phyloP scores from a whole-genome alignment of 208 protist species.

The Crithidia expoeki region DNA sequence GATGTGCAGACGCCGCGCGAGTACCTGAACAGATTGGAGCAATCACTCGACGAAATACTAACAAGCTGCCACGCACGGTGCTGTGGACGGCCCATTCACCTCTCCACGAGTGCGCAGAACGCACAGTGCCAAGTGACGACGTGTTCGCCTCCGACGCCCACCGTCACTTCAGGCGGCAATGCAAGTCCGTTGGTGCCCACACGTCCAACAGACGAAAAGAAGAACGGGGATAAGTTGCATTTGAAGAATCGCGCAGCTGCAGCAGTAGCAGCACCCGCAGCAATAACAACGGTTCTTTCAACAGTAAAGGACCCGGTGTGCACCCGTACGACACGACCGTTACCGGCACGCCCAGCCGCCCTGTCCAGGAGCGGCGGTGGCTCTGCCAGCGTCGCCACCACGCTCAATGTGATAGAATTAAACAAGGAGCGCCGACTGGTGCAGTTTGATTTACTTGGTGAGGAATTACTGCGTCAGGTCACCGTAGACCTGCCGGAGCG shows the following conservation, averaged over 20 bases:
- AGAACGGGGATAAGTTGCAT: neutral
- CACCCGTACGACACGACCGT: slow-evolving; percentile 25
- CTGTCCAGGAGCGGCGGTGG: slow-evolving; percentile 34
- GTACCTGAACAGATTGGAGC: slow-evolving; percentile 43
- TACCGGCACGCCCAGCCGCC: slow-evolving; percentile 21
- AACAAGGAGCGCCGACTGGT: slow-evolving; percentile 49
- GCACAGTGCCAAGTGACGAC: neutral
- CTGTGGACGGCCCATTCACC: slow-evolving; percentile 36
- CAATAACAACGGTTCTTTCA: slow-evolving; percentile 7
- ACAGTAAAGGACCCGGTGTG: slow-evolving; percentile 21
- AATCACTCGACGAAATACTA: slow-evolving; percentile 38
- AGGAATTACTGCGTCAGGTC: slow-evolving; percentile 64
- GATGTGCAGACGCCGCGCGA: slow-evolving; percentile 35
- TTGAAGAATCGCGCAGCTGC: slow-evolving; percentile 18
- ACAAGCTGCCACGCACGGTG: slow-evolving; percentile 32
- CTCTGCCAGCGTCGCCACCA: slow-evolving; percentile 48
- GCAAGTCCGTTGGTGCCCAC: neutral
- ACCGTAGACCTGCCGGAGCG: slow-evolving; percentile 67
- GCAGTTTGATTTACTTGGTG: slow-evolving; percentile 46
- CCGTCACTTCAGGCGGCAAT: neutral
- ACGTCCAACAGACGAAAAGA: neutral
- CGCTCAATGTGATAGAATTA: slow-evolving; percentile 54
- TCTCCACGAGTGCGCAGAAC: slow-evolving; percentile 16
- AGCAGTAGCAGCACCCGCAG: neutral
- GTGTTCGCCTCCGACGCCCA: neutral